Evolutionary conservation across 2,329 filamentous ascomycete species (phyloP).

Genomic region (Fusarium sterilihyphosum): DNA sequence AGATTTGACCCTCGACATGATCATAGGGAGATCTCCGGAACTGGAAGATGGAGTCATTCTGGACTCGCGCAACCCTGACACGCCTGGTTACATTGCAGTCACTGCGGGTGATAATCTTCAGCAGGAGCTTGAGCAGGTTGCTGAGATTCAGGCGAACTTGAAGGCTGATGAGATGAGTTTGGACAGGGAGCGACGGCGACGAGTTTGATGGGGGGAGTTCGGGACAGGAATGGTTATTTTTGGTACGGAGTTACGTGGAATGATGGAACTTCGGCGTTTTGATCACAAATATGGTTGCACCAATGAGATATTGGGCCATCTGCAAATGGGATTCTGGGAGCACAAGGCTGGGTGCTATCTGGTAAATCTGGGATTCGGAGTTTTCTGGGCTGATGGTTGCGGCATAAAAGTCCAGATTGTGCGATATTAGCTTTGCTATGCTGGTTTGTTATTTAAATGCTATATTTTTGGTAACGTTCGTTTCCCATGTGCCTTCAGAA

Average conservation of each 20-base stretch:
- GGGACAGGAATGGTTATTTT: neutral
- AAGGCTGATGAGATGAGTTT: too few relatives aligned
- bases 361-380: too few relatives aligned
- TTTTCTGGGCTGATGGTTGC: neutral
- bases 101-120: rapidly evolving
- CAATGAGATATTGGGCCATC: rapidly evolving
- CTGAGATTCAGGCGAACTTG: neutral
- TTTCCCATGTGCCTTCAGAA: neutral
- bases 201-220: too few relatives aligned
- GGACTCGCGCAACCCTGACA: rapidly evolving
- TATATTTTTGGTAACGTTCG: neutral
- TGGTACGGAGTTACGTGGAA: too few relatives aligned
- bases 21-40: rapidly evolving
- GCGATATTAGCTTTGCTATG: neutral
- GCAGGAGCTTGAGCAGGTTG: rapidly evolving
- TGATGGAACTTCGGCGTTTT: neutral
- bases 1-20: rapidly evolving
- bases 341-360: too few relatives aligned
- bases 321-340: too few relatives aligned
- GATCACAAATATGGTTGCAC: rapidly evolving
- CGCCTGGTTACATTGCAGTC: neutral
- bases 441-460: neutral
- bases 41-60: rapidly evolving
- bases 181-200: too few relatives aligned
- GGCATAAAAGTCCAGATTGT: neutral